Conservation (phyloP, 169 alveolate genomes). For the Plasmodium vivax region DNA sequence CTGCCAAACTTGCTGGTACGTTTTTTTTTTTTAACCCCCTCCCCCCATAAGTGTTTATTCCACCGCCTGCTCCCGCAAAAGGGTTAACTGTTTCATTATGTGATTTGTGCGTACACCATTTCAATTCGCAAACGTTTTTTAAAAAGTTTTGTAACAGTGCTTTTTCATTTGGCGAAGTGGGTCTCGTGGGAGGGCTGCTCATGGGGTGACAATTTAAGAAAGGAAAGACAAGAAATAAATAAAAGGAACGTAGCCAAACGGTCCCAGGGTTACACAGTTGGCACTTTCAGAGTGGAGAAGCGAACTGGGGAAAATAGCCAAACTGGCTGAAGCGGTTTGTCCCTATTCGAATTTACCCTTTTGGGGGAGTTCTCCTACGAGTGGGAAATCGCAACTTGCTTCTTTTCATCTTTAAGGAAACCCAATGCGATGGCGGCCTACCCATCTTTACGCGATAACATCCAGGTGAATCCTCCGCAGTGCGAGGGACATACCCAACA, state of each 20-base stretch:
- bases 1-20: background rate
- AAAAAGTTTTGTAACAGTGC: background rate
- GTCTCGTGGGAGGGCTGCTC: background rate
- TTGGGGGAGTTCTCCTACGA: background rate
- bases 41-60: background rate
- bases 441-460: background rate
- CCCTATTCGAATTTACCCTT: background rate
- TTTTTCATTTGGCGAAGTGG: background rate
- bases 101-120: slow-evolving; percentile 12
- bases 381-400: background rate
- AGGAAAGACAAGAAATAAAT: background rate
- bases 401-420: background rate
- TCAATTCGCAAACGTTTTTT: slow-evolving; percentile 13
- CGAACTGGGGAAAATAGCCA: background rate
- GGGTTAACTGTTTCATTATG: background rate
- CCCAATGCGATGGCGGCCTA: background rate
- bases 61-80: background rate
- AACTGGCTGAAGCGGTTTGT: background rate
- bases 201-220: background rate
- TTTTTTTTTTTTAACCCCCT: background rate
- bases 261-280: background rate
- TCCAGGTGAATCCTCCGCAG: background rate
- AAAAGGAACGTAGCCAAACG: background rate
- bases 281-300: background rate
- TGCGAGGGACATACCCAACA: background rate